Evolutionary conservation across 1,284 basidiomycete genomes (phyloP), one percentile per base, ranked within the genome.

Genomic region (Pascua sp.): DNA sequence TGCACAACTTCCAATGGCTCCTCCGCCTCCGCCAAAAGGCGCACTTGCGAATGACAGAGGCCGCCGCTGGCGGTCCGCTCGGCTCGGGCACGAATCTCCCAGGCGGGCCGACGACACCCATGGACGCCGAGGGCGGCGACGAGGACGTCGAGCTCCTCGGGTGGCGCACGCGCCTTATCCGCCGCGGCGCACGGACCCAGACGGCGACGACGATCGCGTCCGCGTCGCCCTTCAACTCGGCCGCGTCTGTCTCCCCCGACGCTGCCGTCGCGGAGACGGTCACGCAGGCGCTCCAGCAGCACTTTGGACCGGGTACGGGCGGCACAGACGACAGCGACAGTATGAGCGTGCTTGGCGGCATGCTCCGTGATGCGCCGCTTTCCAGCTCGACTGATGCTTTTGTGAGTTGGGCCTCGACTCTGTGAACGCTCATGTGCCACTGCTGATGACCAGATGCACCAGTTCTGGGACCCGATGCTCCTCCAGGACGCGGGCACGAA

Each of bases 121-220:
- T 32, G 18, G 24, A 42, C 9, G 46, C 42, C 11, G 38, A 49
- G 12, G 51, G 56, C 10, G 37, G 48, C 2, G 57, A 63, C 36
- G 46, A 56, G 24, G 63, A 65, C 38, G 55, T 56, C 2, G 66
- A 60, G 42, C 57, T 70, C 8, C 45, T 70, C 4, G 68, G 68
- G 11, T 67, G 65, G 63, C 59, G 59, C 42, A 70, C 68, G 2
- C 46, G 67, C 18, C 58, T 70, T 10, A 64, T 70, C 41, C 50
- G 63, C 47, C 48, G 63, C 8, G 36, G 57, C 18, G 18, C 15
- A 12, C 37, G 51, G 5, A 24, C 15, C 4, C 54, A 55, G 17
- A 45, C 36, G 1, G 63, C 61, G 11, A 60, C 48, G 38, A 66
- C 62, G 3, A 61, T 47, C 9, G 39, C 55, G 38, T 15, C 45